Base-by-base conservation (phyloP, 441 rosid species). In the Pelargonium cotyledonis region DNA sequence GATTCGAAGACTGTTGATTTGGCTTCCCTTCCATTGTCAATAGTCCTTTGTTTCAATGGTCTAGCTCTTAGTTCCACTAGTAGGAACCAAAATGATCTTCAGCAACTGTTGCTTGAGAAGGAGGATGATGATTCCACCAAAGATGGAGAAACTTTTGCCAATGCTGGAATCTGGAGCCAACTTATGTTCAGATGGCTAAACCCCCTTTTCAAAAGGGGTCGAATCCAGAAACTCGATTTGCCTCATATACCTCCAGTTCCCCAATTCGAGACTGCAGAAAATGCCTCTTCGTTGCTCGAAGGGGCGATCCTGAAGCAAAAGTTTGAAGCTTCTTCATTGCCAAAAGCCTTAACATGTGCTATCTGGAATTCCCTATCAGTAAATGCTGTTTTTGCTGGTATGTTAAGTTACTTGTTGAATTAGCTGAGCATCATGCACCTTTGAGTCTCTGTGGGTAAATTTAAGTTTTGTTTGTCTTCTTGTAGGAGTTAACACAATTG, bases 311-410 rank as follows among this genome's bases (percentile, higher is more conserved):
- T 71, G 46, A 86, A 80, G 66, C 74, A 74, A 53, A 82, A 81
- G 72, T 70, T 16, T 53, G 79, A 72, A 16, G 72, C 73, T 10
- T 65, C 66, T 44, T 74, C 80, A 12, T 69, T 88, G 82, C 80
- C 82, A 1, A 67, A 69, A 49, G 84, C 83, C 47, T 68, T 86
- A 67, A 38, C 68, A 10, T n/a, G 41, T 86, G 69, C 89, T 14
- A 70, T 79, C 5, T 72, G 82, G 89, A 86, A 78, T 73, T 74
- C 94, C 7, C 68, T 88, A 66, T 73, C 63, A 16, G 41, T 70
- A 0, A 88, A 86, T 76, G 94, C 85, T 60, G 75, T 80, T 63
- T 79, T 80, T 71, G 91, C 89, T 74, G 93, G 90, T 88, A 78
- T 14, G 38, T 64, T 75, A 65, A 57, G 43, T 44, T 75, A 29